Conservation (phyloP, 768 basidiomycete species). For the Pleurotus eryngii region DNA sequence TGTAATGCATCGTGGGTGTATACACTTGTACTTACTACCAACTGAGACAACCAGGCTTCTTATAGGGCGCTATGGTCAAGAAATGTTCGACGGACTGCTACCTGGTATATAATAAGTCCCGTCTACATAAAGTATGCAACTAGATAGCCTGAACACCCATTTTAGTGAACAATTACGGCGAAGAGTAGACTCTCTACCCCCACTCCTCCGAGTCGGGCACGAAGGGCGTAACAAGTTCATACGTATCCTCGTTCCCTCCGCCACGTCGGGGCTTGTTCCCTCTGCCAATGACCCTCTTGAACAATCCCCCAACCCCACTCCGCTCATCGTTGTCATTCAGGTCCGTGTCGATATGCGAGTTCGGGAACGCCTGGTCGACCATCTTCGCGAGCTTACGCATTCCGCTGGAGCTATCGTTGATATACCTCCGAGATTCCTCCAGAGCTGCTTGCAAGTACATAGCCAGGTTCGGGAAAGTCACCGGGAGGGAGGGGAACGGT, state of each 20-base stretch:
- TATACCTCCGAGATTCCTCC: constrained; percentile 61
- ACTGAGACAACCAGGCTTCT: too few species aligned
- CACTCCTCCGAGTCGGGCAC: constrained; percentile 59
- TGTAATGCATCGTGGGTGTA: too few species aligned
- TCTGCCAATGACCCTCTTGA: constrained; percentile 61
- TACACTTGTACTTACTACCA: too few species aligned
- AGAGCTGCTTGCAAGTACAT: constrained; percentile 71
- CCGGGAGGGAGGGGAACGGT: constrained; percentile 70
- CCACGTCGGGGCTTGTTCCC: constrained; percentile 39
- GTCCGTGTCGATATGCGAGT: constrained; percentile 14
- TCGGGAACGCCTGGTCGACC: constrained; percentile 65
- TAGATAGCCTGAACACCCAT: too few species aligned
- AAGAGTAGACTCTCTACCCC: constrained; percentile 35
- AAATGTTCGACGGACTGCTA: too few species aligned
- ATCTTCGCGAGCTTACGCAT: constrained; percentile 67
- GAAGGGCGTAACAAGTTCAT: constrained; percentile 81
- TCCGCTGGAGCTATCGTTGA: constrained; percentile 57
- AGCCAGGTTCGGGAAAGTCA: constrained; percentile 72
- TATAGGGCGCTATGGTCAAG: too few species aligned
- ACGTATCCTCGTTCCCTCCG: constrained; percentile 73
- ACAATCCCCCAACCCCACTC: constrained; percentile 44
- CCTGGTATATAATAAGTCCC: too few species aligned
- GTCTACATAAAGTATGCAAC: too few species aligned
- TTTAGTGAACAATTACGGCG: too few species aligned
- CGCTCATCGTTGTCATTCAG: constrained; percentile 28